phyloP scores from a whole-genome alignment of 305 asterid species.

The Rubia peregrina region DNA sequence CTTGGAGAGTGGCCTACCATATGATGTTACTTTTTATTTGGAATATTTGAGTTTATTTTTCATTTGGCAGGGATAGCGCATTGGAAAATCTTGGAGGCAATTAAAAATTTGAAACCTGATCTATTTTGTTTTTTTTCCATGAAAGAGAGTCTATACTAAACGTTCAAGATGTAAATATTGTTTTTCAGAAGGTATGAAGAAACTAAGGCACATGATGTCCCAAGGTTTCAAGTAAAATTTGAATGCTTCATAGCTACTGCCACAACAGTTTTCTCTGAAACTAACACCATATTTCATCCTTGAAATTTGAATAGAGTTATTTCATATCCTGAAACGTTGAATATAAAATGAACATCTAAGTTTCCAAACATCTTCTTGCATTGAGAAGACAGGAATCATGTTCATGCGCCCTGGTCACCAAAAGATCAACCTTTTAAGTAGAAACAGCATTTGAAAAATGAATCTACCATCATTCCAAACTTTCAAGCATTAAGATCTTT shows the following conservation, averaged over 20 bases:
- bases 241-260: background rate
- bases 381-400: background rate
- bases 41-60: constrained; percentile 3
- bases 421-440: background rate
- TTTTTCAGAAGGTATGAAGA: background rate
- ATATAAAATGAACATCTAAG: background rate
- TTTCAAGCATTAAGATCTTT: background rate
- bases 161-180: background rate
- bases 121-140: background rate
- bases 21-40: background rate
- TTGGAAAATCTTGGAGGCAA: background rate
- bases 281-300: background rate
- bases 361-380: background rate
- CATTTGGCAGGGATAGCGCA: background rate
- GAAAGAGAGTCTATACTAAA: background rate
- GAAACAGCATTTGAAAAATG: background rate
- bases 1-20: constrained; percentile 22
- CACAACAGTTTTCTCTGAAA: background rate
- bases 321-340: background rate
- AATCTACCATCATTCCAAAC: background rate
- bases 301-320: background rate
- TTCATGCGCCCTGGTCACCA: background rate
- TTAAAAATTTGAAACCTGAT: background rate
- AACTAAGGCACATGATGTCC: background rate
- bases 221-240: background rate